phyloP scores from a whole-genome alignment of 352 stramenopile genomes.

The Bremia lactucae region DNA sequence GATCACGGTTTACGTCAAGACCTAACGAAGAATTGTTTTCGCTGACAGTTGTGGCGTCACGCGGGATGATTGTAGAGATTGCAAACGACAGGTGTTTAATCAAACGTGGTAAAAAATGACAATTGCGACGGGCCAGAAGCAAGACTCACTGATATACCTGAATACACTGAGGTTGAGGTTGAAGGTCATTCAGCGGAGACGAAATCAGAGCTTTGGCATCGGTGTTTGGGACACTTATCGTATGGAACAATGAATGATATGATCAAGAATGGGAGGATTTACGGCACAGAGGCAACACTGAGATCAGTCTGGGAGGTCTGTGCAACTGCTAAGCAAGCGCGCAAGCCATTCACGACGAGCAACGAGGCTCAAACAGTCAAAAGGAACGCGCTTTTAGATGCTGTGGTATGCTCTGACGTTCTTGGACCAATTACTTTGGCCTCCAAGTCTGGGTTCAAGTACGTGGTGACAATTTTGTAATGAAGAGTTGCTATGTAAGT shows the following conservation, averaged over 20 bases:
- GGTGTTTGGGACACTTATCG: background rate
- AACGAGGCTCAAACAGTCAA: background rate
- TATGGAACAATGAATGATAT: background rate
- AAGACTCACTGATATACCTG: background rate
- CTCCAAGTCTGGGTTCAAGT: background rate
- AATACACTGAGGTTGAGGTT: background rate
- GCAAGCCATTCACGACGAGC: background rate
- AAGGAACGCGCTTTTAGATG: background rate
- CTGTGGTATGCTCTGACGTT: background rate
- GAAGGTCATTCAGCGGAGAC: background rate
- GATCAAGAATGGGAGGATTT: background rate
- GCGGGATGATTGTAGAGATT: background rate
- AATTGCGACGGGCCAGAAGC: background rate
- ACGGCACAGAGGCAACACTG: background rate
- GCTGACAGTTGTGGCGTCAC: background rate
- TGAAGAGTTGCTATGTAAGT: background rate
- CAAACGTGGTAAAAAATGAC: background rate
- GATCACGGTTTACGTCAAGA: background rate
- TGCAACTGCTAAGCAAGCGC: background rate
- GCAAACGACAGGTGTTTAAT: background rate
- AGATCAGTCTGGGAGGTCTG: background rate
- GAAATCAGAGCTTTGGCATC: background rate
- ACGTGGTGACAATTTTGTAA: background rate
- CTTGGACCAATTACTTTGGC: background rate
- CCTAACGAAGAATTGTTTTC: background rate